Evolutionary conservation across 2,329 filamentous ascomycete genomes (phyloP).

Genomic region (Corniculantispora saksenae): DNA sequence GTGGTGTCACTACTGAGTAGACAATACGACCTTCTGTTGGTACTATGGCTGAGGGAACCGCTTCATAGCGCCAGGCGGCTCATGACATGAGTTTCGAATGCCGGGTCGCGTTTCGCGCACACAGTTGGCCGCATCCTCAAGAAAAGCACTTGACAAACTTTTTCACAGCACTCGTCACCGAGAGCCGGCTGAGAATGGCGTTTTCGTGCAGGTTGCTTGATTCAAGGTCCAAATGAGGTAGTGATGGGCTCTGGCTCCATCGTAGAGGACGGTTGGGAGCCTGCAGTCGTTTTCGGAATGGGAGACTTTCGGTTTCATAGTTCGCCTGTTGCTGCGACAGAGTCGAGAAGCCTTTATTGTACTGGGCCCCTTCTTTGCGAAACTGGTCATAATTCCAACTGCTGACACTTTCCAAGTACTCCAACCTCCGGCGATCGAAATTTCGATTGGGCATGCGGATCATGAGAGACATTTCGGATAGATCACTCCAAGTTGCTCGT

Average conservation of each 20-base stretch:
- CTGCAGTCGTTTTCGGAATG: constrained; percentile 1
- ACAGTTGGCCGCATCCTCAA: background rate
- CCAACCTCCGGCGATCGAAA: background rate
- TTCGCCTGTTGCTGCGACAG: background rate
- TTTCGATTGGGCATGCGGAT: constrained; percentile 5
- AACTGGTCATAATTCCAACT: background rate
- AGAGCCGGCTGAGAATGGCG: background rate
- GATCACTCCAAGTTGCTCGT: too few species aligned
- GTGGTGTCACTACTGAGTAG: too few species aligned
- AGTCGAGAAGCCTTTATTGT: too few species aligned
- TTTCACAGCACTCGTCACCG: background rate
- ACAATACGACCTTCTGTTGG: too few species aligned
- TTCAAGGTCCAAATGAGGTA: background rate
- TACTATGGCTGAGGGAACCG: too few species aligned
- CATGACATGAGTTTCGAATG: too few species aligned
- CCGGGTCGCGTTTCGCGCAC: background rate
- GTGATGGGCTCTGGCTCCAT: background rate
- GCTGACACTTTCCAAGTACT: background rate
- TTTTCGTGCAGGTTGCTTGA: background rate
- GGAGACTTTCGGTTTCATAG: background rate
- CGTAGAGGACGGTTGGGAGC: background rate
- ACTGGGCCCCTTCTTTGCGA: background rate
- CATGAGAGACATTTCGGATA: constrained; percentile 15
- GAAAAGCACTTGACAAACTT: background rate
- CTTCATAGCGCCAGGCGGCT: too few species aligned